phyloP scores from a whole-genome alignment of 768 basidiomycete species.

The Boletus rex-veris region DNA sequence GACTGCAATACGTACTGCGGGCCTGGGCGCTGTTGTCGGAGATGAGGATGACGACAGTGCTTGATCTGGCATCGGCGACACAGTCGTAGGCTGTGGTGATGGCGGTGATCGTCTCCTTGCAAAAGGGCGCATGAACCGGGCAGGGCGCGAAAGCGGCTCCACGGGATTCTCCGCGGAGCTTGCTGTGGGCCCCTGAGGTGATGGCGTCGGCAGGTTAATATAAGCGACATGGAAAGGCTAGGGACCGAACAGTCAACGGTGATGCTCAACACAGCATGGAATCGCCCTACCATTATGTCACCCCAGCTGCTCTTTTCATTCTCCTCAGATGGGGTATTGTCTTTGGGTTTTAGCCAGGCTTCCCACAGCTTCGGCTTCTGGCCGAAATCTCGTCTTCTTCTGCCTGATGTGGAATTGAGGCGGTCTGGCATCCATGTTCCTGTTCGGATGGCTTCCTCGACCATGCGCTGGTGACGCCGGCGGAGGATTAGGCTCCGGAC shows the following conservation, averaged over 20 bases:
- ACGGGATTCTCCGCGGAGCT: neutral
- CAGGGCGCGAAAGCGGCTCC: constrained; percentile 5
- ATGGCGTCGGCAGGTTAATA: constrained; percentile 10
- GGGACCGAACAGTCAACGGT: neutral
- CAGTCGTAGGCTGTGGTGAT: constrained; percentile 8
- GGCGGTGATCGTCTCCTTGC: constrained; percentile 10
- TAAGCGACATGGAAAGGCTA: constrained; percentile 27
- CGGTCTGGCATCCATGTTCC: constrained; percentile 53
- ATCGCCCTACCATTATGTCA: constrained; percentile 24
- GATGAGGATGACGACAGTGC: constrained; percentile 1
- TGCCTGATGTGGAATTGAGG: constrained; percentile 9
- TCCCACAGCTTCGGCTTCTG: constrained; percentile 33
- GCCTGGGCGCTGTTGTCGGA: constrained; percentile 6
- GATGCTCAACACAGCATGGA: neutral
- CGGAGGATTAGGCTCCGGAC: constrained; percentile 62
- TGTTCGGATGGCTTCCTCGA: constrained; percentile 62
- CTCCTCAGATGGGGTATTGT: constrained; percentile 9
- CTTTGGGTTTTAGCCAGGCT: constrained; percentile 16
- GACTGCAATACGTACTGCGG: constrained; percentile 38
- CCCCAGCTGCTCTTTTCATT: constrained; percentile 27
- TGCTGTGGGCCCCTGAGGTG: neutral
- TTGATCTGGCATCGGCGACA: neutral
- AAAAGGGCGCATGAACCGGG: constrained; percentile 19
- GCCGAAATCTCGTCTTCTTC: constrained; percentile 27
- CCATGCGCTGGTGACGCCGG: constrained; percentile 52